These are phyloP conservation scores for Cardamine resedifolia DNA, from an alignment of 345 rosid species.

Conservation along the genomic window DNA sequence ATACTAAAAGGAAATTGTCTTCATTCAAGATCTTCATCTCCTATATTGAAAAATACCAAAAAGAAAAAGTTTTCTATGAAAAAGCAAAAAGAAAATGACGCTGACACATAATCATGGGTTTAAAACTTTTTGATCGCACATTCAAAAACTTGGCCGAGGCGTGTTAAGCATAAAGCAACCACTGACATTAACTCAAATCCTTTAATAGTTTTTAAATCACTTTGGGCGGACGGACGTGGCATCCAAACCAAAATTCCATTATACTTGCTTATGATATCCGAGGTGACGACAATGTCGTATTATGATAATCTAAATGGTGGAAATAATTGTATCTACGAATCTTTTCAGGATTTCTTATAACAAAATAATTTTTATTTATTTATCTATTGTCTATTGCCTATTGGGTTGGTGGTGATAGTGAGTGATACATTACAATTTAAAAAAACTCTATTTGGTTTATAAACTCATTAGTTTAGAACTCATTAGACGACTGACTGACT, in stretches of 20 bases:
- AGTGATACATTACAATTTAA: neutral
- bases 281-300: conserved; percentile 15
- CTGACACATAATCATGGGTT: neutral
- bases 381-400: neutral
- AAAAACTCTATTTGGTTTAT: neutral
- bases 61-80: neutral
- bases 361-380: neutral
- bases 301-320: conserved; percentile 10
- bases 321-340: conserved; percentile 8
- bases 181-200: neutral
- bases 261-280: conserved; percentile 3
- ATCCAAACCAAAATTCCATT: conserved; percentile 4
- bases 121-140: neutral
- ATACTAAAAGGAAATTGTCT: neutral
- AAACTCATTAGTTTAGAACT: neutral
- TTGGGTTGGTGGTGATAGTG: conserved; percentile 19
- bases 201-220: neutral
- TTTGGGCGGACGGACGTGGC: neutral
- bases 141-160: neutral
- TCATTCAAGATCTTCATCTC: neutral
- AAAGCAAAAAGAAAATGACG: neutral
- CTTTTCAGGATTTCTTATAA: neutral
- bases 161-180: neutral
- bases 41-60: neutral
- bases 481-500: conserved; percentile 2